Evolutionary conservation across 116 monocot species (phyloP), one percentile per base, ranked within the genome.

Genomic region (Dioscorea cayenensis): DNA sequence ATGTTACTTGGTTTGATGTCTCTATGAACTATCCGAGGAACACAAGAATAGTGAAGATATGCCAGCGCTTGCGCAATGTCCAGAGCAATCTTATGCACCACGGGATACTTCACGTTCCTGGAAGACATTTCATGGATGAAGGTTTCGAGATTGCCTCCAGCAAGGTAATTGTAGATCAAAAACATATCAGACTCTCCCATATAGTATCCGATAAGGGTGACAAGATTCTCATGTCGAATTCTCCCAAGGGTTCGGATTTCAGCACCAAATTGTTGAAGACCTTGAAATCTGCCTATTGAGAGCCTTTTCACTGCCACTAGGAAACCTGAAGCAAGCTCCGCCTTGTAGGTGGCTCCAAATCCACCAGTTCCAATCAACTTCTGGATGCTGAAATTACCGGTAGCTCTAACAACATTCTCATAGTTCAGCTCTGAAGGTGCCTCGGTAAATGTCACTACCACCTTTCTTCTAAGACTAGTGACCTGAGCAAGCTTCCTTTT

Each of bases 1-100:
- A 90, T 90, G 60, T 90, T 90, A 63, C 86, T 90, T 2, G 90
- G 90, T 66, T 90, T 90, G 66, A 90, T 90, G 65, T 90, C 90
- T 49, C 90, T 75, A 36, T 90, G 90, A 69, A 86, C 84, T 37
- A 90, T 90, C 14, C 90, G 67, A 13, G 90, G 90, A 14, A 73
- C 67, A 36, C 90, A 86, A 21, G 86, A 83, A 27, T 83, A 83
- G 66, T 90, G 90, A 27, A 90, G 84, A 62, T 79, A 90, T 28
- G 78, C 67, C 5, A 89, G 62, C 2, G 85, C 85, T 48, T 83
- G 83, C 0, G 89, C 85, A 27, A 90, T 75, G 79, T 86, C 84
- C 12, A 84, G 55, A 64, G 86, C 80, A 65, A 89, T 89, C 76
- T 85, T 89, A 21, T 89, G 85, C 43, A 89, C 65, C 71, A 82